Conservation (phyloP, 2,329 filamentous ascomycete genomes). For the Macrophomina pseudophaseolina region DNA sequence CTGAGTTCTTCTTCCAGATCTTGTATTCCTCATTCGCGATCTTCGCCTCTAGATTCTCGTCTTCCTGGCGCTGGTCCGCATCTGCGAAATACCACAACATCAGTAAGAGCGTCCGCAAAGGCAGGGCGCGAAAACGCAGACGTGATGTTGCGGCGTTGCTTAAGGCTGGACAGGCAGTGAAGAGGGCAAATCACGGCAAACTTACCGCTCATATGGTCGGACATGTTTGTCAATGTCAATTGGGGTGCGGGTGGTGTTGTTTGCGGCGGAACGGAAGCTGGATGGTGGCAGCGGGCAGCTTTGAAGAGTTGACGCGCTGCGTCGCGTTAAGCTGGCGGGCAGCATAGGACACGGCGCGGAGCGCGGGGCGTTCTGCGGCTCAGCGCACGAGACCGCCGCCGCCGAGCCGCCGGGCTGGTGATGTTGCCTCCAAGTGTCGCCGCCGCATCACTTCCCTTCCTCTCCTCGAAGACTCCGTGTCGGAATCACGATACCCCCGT, state of each 20-base stretch:
- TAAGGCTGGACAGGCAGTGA: not conserved
- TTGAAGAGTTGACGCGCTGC: conserved; percentile 20
- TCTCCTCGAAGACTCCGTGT: conserved; percentile 29
- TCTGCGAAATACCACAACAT: conserved; percentile 39
- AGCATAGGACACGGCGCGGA: not conserved
- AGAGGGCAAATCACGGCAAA: not conserved
- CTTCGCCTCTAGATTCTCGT: conserved; percentile 77
- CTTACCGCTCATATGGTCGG: conserved; percentile 46
- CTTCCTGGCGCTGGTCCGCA: conserved; percentile 60
- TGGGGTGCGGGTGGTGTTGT: not conserved
- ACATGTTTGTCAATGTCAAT: conserved; percentile 35
- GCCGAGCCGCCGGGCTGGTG: not conserved
- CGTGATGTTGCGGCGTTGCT: not conserved
- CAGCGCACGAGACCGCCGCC: not conserved
- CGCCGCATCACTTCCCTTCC: conserved; percentile 12
- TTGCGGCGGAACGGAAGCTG: conserved; percentile 5
- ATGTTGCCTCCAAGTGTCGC: conserved; percentile 17
- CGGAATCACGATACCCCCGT: conserved; percentile 27
- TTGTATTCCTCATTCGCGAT: conserved; percentile 99
- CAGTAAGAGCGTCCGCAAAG: not conserved
- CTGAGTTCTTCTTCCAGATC: conserved; percentile 99
- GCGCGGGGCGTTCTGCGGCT: not conserved
- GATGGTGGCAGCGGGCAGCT: not conserved
- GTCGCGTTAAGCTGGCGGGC: conserved; percentile 15
- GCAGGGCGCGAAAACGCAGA: not conserved